phyloP scores from a whole-genome alignment of 2,329 filamentous ascomycete genomes.

The Cladobotryum mycophilum region DNA sequence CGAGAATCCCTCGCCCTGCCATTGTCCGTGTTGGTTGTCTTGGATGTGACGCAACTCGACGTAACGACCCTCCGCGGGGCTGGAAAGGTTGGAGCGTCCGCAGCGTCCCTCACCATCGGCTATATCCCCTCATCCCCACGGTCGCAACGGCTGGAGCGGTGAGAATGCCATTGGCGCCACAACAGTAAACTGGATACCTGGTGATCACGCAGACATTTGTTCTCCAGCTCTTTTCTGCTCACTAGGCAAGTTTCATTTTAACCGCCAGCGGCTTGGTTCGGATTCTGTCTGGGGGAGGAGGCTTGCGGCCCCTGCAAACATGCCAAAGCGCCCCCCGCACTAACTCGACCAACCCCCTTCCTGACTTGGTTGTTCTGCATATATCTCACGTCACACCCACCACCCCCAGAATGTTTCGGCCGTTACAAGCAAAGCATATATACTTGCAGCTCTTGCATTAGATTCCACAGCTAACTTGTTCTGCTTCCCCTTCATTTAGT shows the following conservation, averaged over 20 bases:
- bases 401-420: constrained; percentile 1
- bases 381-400: constrained; percentile 13
- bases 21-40: background rate
- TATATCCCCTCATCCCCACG: background rate
- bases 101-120: background rate
- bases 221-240: constrained; percentile 13
- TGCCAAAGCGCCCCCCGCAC: constrained; percentile 9
- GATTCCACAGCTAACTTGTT: constrained; percentile 1
- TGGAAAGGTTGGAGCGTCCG: background rate
- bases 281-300: background rate
- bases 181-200: background rate
- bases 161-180: background rate
- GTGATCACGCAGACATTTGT: background rate
- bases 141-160: background rate
- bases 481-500: constrained; percentile 47
- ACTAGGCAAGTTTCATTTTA: background rate
- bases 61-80: background rate
- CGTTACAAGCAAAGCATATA: constrained; percentile 8
- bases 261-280: background rate
- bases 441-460: background rate
- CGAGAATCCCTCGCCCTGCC: background rate
- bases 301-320: background rate
- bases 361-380: constrained; percentile 4
- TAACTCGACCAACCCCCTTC: constrained; percentile 10
- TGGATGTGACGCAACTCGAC: background rate